Base-by-base conservation (phyloP, 1,284 basidiomycete genomes). In the Leccinum fuscescens region DNA sequence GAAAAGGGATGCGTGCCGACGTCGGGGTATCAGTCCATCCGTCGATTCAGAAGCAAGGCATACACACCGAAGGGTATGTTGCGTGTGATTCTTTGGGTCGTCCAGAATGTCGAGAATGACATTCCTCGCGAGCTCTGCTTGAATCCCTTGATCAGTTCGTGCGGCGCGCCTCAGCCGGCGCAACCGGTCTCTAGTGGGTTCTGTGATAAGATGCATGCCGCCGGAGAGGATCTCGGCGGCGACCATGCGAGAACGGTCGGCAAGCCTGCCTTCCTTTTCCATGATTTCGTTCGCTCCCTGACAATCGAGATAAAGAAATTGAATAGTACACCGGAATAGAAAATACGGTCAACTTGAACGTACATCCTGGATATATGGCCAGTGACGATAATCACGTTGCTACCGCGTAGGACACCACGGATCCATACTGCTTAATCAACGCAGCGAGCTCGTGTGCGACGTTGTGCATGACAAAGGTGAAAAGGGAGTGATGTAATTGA, bases 31-130 rank as follows among this genome's bases (percentile, higher is more conserved):
- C 0, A 24, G 48, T 24, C 20, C 48, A 15, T 51, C n/a, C n/a
- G n/a, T 29, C 3, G 39, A 17, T 7, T 3, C n/a, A 31, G 6
- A 4, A 35, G 31, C 4, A 22, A 12, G 6, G 31, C 17, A 49
- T 9, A 67, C 58, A 6, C 54, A 75, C 76, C 71, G 65, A 50
- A 63, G 64, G 3, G 65, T 67, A 57, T 77, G 76, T 14, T 65
- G 62, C 17, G 75, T 64, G 62, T 78, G 75, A 9, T 63, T 52
- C 3, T 72, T 67, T 0, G 79, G 78, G 4, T 73, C 63, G 3
- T 69, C 63, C 29, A 80, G 54, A 24, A 80, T 72, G 58, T 80
- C 78, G 1, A 77, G 64, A 17, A 80, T 66, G 31, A 77, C 64
- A 5, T 71, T 63, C 39, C 70, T 72, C 2, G 77, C 78, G 1